phyloP scores from a whole-genome alignment of 345 rosid genomes.

The Zanthoxylum bungeanum region DNA sequence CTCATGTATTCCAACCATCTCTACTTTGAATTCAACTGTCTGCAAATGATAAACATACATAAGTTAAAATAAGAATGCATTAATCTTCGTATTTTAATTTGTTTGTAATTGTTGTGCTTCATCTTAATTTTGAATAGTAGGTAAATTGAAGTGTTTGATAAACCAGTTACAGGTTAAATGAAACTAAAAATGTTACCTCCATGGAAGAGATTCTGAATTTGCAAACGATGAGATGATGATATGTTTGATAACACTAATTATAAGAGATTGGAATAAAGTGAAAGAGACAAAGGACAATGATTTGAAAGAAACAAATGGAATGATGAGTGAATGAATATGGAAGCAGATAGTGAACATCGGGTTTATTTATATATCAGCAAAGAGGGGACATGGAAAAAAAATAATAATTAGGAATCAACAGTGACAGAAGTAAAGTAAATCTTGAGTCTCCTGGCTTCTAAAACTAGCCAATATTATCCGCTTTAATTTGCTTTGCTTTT shows the following conservation, averaged over 20 bases:
- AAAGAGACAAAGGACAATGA: not conserved
- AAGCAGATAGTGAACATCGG: conserved; percentile 24
- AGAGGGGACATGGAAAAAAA: conserved; percentile 12
- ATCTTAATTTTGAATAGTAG: too few species aligned
- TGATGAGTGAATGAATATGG: conserved; percentile 20
- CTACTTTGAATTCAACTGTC: conserved; percentile 46
- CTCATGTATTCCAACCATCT: conserved; percentile 51
- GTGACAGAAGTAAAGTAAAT: conserved; percentile 16
- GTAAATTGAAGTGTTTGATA: too few species aligned
- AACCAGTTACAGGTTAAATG: too few species aligned
- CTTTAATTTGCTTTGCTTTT: conserved; percentile 16
- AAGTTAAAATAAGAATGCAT: not conserved
- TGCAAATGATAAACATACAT: conserved; percentile 10
- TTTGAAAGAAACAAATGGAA: conserved; percentile 13
- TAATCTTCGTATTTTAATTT: too few species aligned
- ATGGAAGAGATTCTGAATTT: conserved; percentile 9
- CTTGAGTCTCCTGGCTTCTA: conserved; percentile 13
- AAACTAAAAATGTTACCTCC: conserved; percentile 33
- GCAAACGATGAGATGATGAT: not conserved
- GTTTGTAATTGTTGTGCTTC: not conserved
- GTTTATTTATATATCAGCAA: conserved; percentile 14
- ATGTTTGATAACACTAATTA: not conserved
- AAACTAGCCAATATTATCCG: conserved; percentile 4
- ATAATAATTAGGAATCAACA: conserved; percentile 29
- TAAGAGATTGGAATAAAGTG: not conserved